A percentile compares a stretch with the other conserved stretches of the same genome.
These are phyloP conservation scores for Ceratobasidium sp. DNA, from an alignment of 1,284 basidiomycete species.

Conservation along the genomic window DNA sequence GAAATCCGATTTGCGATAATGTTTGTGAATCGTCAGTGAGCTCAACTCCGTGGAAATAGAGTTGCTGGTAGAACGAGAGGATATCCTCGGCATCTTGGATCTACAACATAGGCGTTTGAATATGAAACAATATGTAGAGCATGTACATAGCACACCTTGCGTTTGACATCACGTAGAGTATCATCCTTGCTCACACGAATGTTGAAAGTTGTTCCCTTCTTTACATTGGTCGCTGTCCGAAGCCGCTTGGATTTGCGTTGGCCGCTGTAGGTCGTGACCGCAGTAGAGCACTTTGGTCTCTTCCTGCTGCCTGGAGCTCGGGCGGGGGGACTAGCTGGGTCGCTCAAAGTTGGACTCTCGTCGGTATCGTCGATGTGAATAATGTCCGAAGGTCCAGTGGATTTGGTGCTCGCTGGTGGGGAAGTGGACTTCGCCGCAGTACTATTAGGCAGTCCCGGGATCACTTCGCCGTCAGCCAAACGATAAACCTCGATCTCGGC, in stretches of 20 bases:
- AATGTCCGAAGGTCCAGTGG: background rate
- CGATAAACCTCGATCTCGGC: slow-evolving; percentile 22
- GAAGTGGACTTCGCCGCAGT: background rate
- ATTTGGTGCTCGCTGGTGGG: background rate
- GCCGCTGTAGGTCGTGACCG: slow-evolving; percentile 1
- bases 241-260: slow-evolving; percentile 32
- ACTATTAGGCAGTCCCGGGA: slow-evolving; percentile 12
- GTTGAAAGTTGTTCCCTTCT: slow-evolving; percentile 10
- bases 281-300: background rate
- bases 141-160: slow-evolving; percentile 58
- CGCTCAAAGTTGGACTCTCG: slow-evolving; percentile 7
- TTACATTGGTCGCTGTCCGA: slow-evolving; percentile 12
- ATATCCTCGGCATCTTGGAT: slow-evolving; percentile 65
- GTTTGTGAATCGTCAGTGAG: slow-evolving; percentile 68
- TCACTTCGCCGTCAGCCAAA: slow-evolving; percentile 18
- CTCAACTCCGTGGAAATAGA: slow-evolving; percentile 68
- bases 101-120: slow-evolving; percentile 46
- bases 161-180: slow-evolving; percentile 76
- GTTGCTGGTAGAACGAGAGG: slow-evolving; percentile 73
- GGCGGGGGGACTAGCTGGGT: slow-evolving; percentile 19
- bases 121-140: background rate
- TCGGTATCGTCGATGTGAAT: slow-evolving; percentile 24
- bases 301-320: slow-evolving; percentile 30
- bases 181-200: slow-evolving; percentile 66
- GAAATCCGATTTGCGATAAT: slow-evolving; percentile 63